Evolutionary conservation across 345 rosid species (phyloP).

Genomic region (Carallia brachiata): DNA sequence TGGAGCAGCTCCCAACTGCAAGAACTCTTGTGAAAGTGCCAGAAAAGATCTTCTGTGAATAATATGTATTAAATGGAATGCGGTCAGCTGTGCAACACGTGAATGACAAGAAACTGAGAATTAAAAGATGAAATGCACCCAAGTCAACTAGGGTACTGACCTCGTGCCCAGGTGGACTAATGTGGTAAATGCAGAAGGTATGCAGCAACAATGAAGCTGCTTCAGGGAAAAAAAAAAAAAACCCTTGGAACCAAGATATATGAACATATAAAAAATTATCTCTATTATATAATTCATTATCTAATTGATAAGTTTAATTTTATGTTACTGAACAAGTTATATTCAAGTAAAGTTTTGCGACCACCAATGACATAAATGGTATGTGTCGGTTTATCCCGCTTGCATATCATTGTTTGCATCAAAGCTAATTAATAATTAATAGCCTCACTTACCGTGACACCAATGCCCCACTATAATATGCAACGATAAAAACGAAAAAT

Average conservation of each 20-base stretch:
- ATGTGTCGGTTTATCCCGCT: not conserved
- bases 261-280: not conserved
- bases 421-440: not conserved
- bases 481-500: no score
- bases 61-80: not conserved
- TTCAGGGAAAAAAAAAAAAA: constrained; percentile 74
- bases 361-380: not conserved
- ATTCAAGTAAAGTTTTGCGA: not conserved
- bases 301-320: no score
- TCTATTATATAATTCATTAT: no score
- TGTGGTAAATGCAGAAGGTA: constrained; percentile 96
- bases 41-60: constrained; percentile 45
- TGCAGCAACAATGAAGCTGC: constrained; percentile 82
- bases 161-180: constrained; percentile 97
- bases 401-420: not conserved
- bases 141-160: constrained; percentile 45
- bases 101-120: constrained; percentile 7
- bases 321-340: not conserved
- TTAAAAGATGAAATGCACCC: constrained; percentile 5
- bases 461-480: no score
- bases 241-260: constrained; percentile 84
- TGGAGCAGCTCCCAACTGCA: constrained; percentile 92
- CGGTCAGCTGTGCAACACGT: not conserved
- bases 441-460: not conserved
- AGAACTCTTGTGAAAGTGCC: constrained; percentile 59